Evolutionary conservation across 192 early-diverging fungal species (phyloP).

Genomic region (Coemansia sp.): DNA sequence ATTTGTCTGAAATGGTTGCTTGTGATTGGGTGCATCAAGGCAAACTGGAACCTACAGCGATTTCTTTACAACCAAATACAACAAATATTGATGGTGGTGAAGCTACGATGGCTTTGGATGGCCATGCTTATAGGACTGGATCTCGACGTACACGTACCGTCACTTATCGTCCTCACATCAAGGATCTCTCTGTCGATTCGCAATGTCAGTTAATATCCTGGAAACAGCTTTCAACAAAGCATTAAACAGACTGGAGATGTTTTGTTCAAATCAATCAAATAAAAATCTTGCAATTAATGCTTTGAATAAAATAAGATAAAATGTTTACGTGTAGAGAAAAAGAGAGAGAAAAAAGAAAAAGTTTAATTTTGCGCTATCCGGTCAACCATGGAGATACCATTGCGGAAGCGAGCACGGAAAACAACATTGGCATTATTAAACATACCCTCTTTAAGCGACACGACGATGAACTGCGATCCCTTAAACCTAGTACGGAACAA

Average conservation of each 20-base stretch:
- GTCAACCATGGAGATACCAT: slow-evolving; percentile 94
- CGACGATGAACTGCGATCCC: slow-evolving; percentile 96
- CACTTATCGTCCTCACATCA: slow-evolving; percentile 42
- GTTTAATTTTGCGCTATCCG: slow-evolving; percentile 35
- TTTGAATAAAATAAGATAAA: not conserved
- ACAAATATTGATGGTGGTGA: too few species aligned
- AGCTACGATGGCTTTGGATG: too few species aligned
- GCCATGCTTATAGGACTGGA: too few species aligned
- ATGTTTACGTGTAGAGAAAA: not conserved
- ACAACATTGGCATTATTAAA: slow-evolving; percentile 98
- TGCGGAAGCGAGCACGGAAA: slow-evolving; percentile 88
- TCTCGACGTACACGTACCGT: slow-evolving; percentile 30
- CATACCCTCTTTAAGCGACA: slow-evolving; percentile 99
- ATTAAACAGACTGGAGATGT: too few species aligned
- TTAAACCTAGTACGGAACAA: slow-evolving; percentile 89
- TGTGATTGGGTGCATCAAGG: slow-evolving; percentile 43
- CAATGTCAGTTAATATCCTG: too few species aligned
- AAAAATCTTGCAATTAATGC: too few species aligned
- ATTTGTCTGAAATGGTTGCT: slow-evolving; percentile 26
- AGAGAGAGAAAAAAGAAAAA: slow-evolving; percentile 3
- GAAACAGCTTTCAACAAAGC: too few species aligned
- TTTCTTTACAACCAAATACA: too few species aligned
- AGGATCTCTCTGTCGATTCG: too few species aligned
- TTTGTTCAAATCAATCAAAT: too few species aligned
- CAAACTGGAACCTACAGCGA: slow-evolving; percentile 1